phyloP scores from a whole-genome alignment of 768 basidiomycete species.

The Mycena floridula region DNA sequence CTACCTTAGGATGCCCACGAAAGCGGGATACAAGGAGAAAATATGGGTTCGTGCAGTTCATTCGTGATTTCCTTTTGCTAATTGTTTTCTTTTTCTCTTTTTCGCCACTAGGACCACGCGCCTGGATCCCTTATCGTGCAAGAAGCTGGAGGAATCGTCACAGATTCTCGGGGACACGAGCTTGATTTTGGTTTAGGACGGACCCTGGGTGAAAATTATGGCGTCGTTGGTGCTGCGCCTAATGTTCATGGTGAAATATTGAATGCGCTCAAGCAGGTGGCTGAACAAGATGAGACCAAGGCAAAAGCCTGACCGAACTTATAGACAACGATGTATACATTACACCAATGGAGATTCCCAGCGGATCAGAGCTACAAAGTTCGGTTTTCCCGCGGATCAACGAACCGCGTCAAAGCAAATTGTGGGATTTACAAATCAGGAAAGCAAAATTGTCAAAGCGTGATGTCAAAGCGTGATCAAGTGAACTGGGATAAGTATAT shows the following conservation, averaged over 20 bases:
- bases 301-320: background rate
- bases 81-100: background rate
- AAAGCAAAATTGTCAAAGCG: no score
- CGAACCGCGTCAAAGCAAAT: no score
- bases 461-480: no score
- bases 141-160: constrained; percentile 88
- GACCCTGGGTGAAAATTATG: constrained; percentile 81
- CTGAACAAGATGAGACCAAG: background rate
- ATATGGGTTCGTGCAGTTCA: constrained; percentile 95
- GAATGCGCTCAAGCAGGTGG: constrained; percentile 64
- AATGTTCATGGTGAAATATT: constrained; percentile 65
- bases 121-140: constrained; percentile 77
- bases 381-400: no score
- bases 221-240: constrained; percentile 78
- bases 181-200: constrained; percentile 86
- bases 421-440: no score
- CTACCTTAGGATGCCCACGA: constrained; percentile 77
- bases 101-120: constrained; percentile 70
- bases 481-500: no score
- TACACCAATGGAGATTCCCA: no score
- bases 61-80: background rate
- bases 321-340: no score
- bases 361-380: no score
- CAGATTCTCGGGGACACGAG: constrained; percentile 70
- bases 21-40: constrained; percentile 81